These are phyloP conservation scores for Paspalum notatum DNA, from an alignment of 176 grass and related monocot genomes.

Conservation along the genomic window DNA sequence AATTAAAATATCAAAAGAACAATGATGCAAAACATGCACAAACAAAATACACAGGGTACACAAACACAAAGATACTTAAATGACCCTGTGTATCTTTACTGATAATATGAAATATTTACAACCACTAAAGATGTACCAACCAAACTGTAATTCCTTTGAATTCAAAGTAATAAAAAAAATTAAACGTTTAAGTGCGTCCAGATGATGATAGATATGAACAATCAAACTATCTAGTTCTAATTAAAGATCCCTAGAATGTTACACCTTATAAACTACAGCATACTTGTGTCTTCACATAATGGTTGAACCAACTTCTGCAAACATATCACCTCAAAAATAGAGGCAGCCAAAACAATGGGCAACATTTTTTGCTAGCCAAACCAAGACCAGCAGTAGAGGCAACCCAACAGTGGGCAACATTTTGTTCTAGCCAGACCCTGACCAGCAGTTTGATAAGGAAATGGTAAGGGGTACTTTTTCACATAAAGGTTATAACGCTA, in stretches of 20 bases:
- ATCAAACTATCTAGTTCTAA: neutral
- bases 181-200: neutral
- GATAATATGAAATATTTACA: neutral
- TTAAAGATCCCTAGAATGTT: neutral
- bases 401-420: neutral
- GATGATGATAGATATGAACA: neutral
- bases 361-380: neutral
- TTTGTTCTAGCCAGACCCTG: neutral
- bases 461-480: neutral
- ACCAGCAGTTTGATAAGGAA: neutral
- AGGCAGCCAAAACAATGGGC: neutral
- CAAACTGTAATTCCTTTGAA: neutral
- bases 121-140: neutral
- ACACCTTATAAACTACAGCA: neutral
- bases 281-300: neutral
- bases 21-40: conserved; percentile 7
- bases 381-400: neutral
- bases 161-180: neutral
- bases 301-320: neutral
- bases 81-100: too few relatives aligned
- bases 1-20: neutral
- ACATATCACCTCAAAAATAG: neutral
- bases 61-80: conserved; percentile 3
- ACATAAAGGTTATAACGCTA: neutral
- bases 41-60: neutral